Percentiles rank a stretch among this genome's conserved stretches.
These are phyloP conservation scores for Zoysia japonica DNA, from an alignment of 176 grass and related monocot species.

Conservation along the genomic window DNA sequence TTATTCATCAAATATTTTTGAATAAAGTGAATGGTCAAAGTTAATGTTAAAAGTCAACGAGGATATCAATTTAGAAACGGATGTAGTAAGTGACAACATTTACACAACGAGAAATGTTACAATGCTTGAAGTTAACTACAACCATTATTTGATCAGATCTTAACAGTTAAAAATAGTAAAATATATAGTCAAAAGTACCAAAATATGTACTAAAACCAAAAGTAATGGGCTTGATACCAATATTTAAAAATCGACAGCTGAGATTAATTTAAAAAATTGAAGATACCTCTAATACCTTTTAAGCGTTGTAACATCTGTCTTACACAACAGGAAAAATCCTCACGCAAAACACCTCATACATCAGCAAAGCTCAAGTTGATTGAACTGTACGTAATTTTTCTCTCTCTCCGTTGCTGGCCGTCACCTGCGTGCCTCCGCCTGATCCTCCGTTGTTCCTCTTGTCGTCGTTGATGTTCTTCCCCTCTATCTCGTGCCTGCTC, in stretches of 20 bases:
- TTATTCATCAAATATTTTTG: too few species aligned
- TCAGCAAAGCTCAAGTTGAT: constrained; percentile 38
- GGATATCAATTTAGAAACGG: too few species aligned
- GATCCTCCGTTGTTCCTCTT: constrained; percentile 47
- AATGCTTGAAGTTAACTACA: too few species aligned
- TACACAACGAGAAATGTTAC: background rate
- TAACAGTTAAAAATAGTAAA: too few species aligned
- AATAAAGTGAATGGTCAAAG: background rate
- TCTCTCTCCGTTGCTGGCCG: constrained; percentile 43
- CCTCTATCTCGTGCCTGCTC: constrained; percentile 44
- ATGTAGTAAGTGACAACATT: constrained; percentile 3
- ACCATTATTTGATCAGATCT: too few species aligned
- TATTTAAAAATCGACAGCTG: too few species aligned
- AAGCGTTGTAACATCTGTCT: too few species aligned
- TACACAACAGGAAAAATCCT: background rate
- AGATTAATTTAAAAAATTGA: too few species aligned
- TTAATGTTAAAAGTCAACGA: constrained; percentile 1
- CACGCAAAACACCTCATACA: constrained; percentile 19
- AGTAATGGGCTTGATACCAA: too few species aligned
- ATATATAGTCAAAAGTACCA: too few species aligned
- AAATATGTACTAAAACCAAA: too few species aligned
- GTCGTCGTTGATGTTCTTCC: constrained; percentile 55
- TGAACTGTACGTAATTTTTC: constrained; percentile 58
- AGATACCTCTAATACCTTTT: too few species aligned
- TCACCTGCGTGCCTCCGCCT: constrained; percentile 22